Evolutionary conservation across 1,139 yeast genomes (phyloP), one percentile per base, ranked within the genome.

Genomic region (Tardiomyces digboiensis): DNA sequence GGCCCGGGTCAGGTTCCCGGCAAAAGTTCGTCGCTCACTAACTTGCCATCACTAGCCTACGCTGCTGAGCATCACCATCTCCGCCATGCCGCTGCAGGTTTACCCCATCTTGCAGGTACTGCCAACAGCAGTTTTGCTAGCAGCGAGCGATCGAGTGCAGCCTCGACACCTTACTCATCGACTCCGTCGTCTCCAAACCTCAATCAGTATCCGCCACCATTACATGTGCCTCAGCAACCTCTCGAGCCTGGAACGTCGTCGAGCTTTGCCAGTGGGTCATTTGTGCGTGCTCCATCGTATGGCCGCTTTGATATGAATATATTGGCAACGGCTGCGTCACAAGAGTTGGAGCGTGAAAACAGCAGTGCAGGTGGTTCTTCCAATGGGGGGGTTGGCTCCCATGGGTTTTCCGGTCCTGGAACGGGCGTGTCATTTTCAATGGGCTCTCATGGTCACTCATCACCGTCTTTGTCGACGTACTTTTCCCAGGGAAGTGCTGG

Each of bases 261-360:
- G 40, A 16, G 14, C 20, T 41, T 22, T 46, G 46, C 44, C 36
- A 39, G 44, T 13, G 46, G 46, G 43, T 33, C 39, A 29, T 51
- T 54, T 41, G 49, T 51, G 26, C 50, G 63, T 56, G 23, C 62
- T 63, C 37, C 52, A 49, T 19, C 41, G 38, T 40, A 52, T 21
- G 44, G 29, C 41, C 53, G 33, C 44, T 72, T 77, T 62, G 87
- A 82, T 57, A 84, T 85, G 60, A 84, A 84, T 59, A 72, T 83
- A 2, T 66, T 85, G 48, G 95, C 93, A 3, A 76, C 82, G 21
- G 93, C 94, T 2, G 94, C 95, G 1, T 75, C 88, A 5, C 84
- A 83, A 57, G 91, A 84, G 59, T 70, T 85, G 45, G 82, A 74
- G 55, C 71, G 72, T 39, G 76, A 72, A 47, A 33, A 33, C 37